Evolutionary conservation across 179 eudicot genomes (phyloP).

Genomic region (Spinacia oleracea): DNA sequence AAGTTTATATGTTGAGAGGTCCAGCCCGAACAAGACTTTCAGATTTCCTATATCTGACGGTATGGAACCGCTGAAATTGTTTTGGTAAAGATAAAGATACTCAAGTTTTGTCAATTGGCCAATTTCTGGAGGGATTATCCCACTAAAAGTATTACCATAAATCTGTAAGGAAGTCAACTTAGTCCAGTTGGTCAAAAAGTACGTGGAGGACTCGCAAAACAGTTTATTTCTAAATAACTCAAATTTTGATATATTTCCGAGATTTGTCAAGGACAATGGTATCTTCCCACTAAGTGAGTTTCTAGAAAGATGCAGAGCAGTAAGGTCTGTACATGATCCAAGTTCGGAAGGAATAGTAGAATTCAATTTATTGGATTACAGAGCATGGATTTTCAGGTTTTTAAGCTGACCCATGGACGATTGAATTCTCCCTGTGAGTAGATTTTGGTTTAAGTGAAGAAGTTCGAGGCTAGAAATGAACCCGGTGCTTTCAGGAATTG

Average conservation of each 20-base stretch:
- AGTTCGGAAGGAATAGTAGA: conserved; percentile 62
- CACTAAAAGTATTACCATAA: conserved; percentile 45
- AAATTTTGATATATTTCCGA: conserved; percentile 36
- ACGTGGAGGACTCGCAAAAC: conserved; percentile 50
- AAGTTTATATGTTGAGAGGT: conserved; percentile 49
- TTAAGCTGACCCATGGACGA: conserved; percentile 56
- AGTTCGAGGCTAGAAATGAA: background rate
- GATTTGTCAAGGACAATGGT: conserved; percentile 53
- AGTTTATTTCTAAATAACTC: conserved; percentile 45
- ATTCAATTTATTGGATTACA: conserved; percentile 37
- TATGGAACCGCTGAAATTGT: conserved; percentile 48
- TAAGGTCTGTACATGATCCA: conserved; percentile 55
- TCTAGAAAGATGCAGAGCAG: conserved; percentile 37
- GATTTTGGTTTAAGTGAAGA: conserved; percentile 13
- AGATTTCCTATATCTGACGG: conserved; percentile 57
- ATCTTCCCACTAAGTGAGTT: conserved; percentile 51
- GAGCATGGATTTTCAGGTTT: conserved; percentile 46
- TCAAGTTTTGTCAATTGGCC: conserved; percentile 41
- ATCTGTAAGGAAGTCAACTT: conserved; percentile 46
- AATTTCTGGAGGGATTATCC: conserved; percentile 44
- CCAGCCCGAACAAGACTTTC: conserved; percentile 28
- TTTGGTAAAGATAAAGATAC: conserved; percentile 42
- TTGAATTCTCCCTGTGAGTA: conserved; percentile 30
- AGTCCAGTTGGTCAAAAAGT: conserved; percentile 52
- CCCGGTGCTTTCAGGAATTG: conserved; percentile 8